Evolutionary conservation across 2,329 filamentous ascomycete genomes (phyloP), one percentile per base, ranked within the genome.

Genomic region (Emericellopsis cladophorae): DNA sequence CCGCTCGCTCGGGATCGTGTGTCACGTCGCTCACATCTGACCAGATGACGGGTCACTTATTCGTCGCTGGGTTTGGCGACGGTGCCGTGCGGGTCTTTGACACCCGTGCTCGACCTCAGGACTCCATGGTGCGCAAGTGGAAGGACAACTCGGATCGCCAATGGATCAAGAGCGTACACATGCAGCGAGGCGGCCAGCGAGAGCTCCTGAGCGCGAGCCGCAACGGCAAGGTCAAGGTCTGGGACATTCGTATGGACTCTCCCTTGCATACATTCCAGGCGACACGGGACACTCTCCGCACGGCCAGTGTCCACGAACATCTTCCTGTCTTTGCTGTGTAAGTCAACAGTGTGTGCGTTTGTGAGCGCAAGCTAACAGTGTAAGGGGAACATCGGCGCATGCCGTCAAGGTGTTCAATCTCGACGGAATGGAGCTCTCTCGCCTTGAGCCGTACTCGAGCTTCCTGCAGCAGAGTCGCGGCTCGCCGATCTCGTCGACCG

Each of bases 1-100:
- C 89, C 29, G 92, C 92, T 10, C 81, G 92, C 29, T 95, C 90
- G 1, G 88, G 88, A 29, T 94, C 88, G 14, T 96, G 90, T 59
- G 92, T 98, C 46, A 98, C 92, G 5, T 93, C 88, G 8, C 66
- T 98, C 47, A 96, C 92, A 3, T 95, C 88, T 14, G 92, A 98
- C 60, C 92, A 96, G 68, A 94, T 98, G 61, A 94, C 93, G 40
- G 92, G 92, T 35, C 89, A 95, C 54, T 79, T 95, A 36, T 95
- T 98, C 53, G 84, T 95, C 10, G 92, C 92, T 33, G 92, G 92
- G 4, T 98, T 96, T 53, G 92, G 92, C 15, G 93, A 98, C 53
- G 92, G 92, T 29, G 89, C 88, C 2, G 81, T 98, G 35, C 78
- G 92, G 40, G 88, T 95, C 5, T 98, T 95, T 56, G 92, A 98